Conservation (phyloP, 495 filamentous ascomycete genomes). For the Sabuloglossum arenarium region DNA sequence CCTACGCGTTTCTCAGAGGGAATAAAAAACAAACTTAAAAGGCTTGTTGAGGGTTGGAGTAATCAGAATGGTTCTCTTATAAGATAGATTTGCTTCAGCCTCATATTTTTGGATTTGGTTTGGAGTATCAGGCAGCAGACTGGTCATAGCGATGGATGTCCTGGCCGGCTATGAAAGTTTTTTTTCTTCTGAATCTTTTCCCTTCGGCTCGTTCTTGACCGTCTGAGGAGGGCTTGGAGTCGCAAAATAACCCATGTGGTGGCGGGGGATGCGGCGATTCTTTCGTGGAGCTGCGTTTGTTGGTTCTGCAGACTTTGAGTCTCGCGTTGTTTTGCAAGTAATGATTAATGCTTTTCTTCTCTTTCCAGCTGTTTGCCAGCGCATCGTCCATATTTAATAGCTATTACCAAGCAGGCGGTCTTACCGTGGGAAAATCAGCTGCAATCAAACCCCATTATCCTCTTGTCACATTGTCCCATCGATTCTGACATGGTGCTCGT, state of each 20-base stretch:
- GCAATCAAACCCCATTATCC: too few relatives aligned
- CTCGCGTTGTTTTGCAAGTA: not conserved
- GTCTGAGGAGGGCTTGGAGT: not conserved
- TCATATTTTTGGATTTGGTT: not conserved
- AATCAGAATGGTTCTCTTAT: not conserved
- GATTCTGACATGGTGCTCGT: too few relatives aligned
- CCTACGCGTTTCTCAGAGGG: conserved; percentile 22
- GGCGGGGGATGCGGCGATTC: not conserved
- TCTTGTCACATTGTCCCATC: too few relatives aligned
- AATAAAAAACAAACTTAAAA: conserved; percentile 24
- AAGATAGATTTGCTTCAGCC: conserved; percentile 2
- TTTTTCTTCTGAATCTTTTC: not conserved
- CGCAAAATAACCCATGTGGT: not conserved
- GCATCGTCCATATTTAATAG: too few relatives aligned
- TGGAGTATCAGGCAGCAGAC: not conserved
- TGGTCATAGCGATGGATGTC: too few relatives aligned
- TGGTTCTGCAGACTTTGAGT: too few relatives aligned
- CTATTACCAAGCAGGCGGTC: too few relatives aligned
- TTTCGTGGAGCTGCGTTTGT: not conserved
- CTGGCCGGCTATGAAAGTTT: not conserved
- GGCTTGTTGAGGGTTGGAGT: conserved; percentile 17
- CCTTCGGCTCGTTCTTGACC: not conserved
- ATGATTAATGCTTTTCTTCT: not conserved
- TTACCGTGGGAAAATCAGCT: too few relatives aligned
- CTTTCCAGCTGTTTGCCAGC: too few relatives aligned